These are phyloP conservation scores for Jackrogersella multiformis DNA, from an alignment of 495 filamentous ascomycete genomes.

Conservation along the genomic window DNA sequence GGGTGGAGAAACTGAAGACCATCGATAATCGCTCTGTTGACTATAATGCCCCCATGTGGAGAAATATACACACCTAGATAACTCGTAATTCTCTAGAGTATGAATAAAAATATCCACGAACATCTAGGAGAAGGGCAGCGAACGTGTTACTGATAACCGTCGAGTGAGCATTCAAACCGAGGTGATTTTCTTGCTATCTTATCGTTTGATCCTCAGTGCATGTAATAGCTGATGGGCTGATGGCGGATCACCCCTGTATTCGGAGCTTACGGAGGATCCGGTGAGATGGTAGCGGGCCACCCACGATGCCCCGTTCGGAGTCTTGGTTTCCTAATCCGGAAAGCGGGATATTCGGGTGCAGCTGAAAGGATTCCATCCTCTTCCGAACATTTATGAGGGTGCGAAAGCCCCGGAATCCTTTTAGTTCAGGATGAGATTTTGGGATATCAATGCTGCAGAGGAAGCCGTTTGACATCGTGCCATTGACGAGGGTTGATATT, in stretches of 20 bases:
- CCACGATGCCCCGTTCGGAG: not conserved
- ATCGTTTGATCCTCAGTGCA: not conserved
- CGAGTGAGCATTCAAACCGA: not conserved
- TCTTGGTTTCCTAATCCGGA: not conserved
- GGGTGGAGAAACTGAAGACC: no score
- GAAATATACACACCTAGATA: not conserved
- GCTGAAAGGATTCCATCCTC: not conserved
- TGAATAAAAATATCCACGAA: no score
- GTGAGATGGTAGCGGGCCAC: not conserved
- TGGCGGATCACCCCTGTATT: not conserved
- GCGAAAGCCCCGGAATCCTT: not conserved
- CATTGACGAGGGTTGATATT: not conserved
- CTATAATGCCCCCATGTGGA: no score
- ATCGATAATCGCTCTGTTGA: no score
- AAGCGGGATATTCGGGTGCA: not conserved
- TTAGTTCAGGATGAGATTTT: not conserved
- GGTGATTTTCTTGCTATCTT: not conserved
- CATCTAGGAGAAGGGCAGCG: not conserved
- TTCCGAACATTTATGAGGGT: not conserved
- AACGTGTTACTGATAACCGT: not conserved
- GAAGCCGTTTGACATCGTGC: not conserved
- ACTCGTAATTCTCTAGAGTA: no score
- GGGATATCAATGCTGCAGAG: not conserved
- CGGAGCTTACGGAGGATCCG: constrained; percentile 6
- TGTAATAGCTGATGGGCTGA: not conserved